phyloP scores from a whole-genome alignment of 1,139 yeast genomes.

The Wickerhamiella infanticola region DNA sequence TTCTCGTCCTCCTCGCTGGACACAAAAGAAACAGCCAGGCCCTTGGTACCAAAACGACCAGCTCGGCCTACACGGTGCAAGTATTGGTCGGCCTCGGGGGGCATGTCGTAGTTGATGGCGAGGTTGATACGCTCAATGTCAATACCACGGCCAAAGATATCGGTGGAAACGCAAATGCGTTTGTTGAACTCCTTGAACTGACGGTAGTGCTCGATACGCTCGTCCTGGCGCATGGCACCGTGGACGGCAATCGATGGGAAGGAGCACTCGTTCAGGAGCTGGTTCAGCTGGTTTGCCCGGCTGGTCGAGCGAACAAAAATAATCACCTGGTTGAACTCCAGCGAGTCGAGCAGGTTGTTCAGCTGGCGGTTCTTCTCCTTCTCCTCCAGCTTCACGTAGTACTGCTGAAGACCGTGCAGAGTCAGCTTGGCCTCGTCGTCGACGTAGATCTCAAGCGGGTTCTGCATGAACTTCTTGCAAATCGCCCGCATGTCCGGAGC shows the following conservation, averaged over 20 bases:
- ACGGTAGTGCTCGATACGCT: slow-evolving; percentile 93
- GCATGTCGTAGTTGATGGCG: slow-evolving; percentile 86
- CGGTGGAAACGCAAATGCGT: slow-evolving; percentile 97
- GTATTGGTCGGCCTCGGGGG: slow-evolving; percentile 88
- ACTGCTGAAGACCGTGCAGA: slow-evolving; percentile 95
- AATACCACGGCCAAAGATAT: slow-evolving; percentile 98
- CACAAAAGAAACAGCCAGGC: slow-evolving; percentile 87
- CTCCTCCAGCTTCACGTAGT: slow-evolving; percentile 78
- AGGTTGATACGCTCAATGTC: slow-evolving; percentile 97
- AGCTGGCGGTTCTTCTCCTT: slow-evolving; percentile 82
- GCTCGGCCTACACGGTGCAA: slow-evolving; percentile 99
- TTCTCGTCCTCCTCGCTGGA: slow-evolving; percentile 77
- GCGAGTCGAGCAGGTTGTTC: slow-evolving; percentile 80
- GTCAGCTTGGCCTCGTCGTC: slow-evolving; percentile 97
- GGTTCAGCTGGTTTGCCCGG: slow-evolving; percentile 87
- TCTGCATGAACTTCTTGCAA: slow-evolving; percentile 96
- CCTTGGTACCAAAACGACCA: slow-evolving; percentile 99
- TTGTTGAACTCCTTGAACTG: slow-evolving; percentile 95
- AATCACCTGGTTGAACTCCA: slow-evolving; percentile 96
- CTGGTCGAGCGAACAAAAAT: slow-evolving; percentile 85
- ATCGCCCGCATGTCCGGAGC: slow-evolving; percentile 91
- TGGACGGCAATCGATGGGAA: slow-evolving; percentile 97
- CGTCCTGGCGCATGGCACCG: slow-evolving; percentile 92
- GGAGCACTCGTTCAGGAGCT: slow-evolving; percentile 77
- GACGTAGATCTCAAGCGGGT: slow-evolving; percentile 91